Evolutionary conservation across 139 green algal species (phyloP), one percentile per base, ranked within the genome.

Genomic region (Trebouxia sp.): DNA sequence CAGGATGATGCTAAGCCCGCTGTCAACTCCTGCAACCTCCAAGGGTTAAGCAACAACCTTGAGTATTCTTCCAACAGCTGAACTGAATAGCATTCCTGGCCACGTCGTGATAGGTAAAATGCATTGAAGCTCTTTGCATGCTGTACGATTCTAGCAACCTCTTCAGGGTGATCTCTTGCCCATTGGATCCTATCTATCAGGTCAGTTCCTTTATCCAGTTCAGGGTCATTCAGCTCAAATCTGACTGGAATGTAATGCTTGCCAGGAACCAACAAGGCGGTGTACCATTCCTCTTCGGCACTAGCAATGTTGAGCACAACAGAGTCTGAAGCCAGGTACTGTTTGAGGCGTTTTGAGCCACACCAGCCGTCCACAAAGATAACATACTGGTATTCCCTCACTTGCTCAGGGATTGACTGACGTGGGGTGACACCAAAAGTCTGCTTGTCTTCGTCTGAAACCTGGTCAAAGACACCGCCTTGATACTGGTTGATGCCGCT

Each of bases 241-340:
- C n/a, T 67, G 22, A 67, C 22, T 39, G 56, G 56, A 28, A 67
- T 67, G n/a, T 67, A 67, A 30, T 67, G 56, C 56, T 67, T 67
- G 24, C 56, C 56, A 15, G 56, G 56, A 26, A 67, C 26, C 2
- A 67, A 39, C 56, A 67, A 6, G 15, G 56, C n/a, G 22, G 56
- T 37, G 56, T 67, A 67, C 56, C 56, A 67, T 30, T 67, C 56
- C 56, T 67, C 56, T 67, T 67, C n/a, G 6, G 14, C 22, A 39
- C 56, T 67, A 7, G 38, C 56, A 8, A 67, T 0, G 17, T 67
- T 67, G 0, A 67, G n/a, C 0, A 67, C 17, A 7, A 28, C 56
- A 37, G 56, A 67, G n/a, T 67, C 56, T 39, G 56, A 38, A 30
- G 24, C 56, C n/a, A 67, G n/a, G n/a, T 39, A 12, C n/a, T 28